A percentile compares a stretch with the other conserved stretches of the same genome.
Evolutionary conservation across 1,284 basidiomycete genomes (phyloP).

Genomic region (Leccinum fuscescens): DNA sequence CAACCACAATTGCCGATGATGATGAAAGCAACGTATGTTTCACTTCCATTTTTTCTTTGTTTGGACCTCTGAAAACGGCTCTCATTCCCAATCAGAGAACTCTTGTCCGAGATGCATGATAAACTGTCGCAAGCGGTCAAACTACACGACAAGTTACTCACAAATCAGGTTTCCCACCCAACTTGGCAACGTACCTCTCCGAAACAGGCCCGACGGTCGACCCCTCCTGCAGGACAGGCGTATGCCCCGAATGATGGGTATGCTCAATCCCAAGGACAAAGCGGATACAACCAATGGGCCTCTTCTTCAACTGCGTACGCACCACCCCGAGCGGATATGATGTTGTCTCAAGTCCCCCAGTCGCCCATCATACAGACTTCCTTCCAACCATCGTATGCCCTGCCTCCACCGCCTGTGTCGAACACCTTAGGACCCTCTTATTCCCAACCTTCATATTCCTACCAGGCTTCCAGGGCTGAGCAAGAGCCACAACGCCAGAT

Average conservation of each 20-base stretch:
- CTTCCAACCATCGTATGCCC: slow-evolving; percentile 17
- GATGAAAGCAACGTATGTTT: slow-evolving; percentile 84
- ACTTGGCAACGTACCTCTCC: slow-evolving; percentile 47
- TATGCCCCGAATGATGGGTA: slow-evolving; percentile 17
- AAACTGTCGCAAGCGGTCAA: slow-evolving; percentile 59
- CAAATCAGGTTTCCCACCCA: slow-evolving; percentile 76
- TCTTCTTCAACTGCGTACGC: slow-evolving; percentile 23
- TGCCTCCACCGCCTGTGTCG: too few relatives aligned
- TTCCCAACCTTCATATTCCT: too few relatives aligned
- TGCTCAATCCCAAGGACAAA: slow-evolving; percentile 20
- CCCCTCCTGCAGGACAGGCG: slow-evolving; percentile 13
- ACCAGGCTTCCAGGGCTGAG: too few relatives aligned
- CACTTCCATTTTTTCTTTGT: background rate
- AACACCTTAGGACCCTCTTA: too few relatives aligned
- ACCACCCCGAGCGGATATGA: slow-evolving; percentile 1
- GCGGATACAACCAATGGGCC: slow-evolving; percentile 31
- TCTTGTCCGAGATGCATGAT: too few relatives aligned
- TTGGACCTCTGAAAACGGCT: background rate
- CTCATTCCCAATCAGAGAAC: too few relatives aligned
- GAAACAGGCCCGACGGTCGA: slow-evolving; percentile 18
- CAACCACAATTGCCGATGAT: slow-evolving; percentile 49
- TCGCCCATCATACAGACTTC: slow-evolving; percentile 14
- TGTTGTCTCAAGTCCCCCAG: slow-evolving; percentile 15
- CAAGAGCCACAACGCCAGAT: too few relatives aligned
- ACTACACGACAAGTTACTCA: slow-evolving; percentile 84